Evolutionary conservation across 257 asterid genomes (phyloP), one percentile per base, ranked within the genome.

Genomic region (Mitragyna speciosa): DNA sequence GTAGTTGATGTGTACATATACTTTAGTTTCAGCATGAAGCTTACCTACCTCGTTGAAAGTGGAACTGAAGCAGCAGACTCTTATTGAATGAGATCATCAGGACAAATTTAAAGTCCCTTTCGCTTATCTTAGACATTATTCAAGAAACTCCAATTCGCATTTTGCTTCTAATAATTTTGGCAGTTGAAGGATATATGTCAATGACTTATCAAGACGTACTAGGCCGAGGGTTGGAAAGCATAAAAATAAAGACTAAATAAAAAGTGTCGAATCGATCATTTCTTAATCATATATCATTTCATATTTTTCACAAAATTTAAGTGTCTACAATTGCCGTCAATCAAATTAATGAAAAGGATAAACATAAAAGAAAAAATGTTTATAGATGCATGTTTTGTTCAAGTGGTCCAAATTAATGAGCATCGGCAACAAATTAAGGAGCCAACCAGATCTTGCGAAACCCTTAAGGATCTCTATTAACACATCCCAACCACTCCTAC

Each of bases 391-490:
- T n/a, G n/a, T n/a, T n/a, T n/a, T n/a, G n/a, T n/a, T n/a, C n/a
- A n/a, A n/a, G n/a, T n/a, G n/a, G n/a, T n/a, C n/a, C n/a, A n/a
- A n/a, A n/a, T n/a, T n/a, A n/a, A n/a, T n/a, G n/a, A n/a, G n/a
- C n/a, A n/a, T n/a, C n/a, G n/a, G n/a, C n/a, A n/a, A n/a, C n/a
- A n/a, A n/a, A n/a, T n/a, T n/a, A n/a, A n/a, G n/a, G n/a, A n/a
- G n/a, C 98, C 99, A 95, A 67, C 89, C 89, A 0, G 99, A 95
- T 80, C 79, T 80, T 36, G 93, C 67, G 80, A 93, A 93, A 71
- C 88, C 64, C 68, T 84, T 79, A 47, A 93, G 86, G 61, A 93
- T 76, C 86, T 93, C 94, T 14, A 20, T 82, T 80, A 91, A 26
- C 56, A 83, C 56, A 83, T 92, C 90, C 91, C 88, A 89, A 82